A percentile compares a stretch with the other conserved stretches of the same genome.
Conservation (phyloP, 257 asterid genomes). For the Nicotiana knightiana region DNA sequence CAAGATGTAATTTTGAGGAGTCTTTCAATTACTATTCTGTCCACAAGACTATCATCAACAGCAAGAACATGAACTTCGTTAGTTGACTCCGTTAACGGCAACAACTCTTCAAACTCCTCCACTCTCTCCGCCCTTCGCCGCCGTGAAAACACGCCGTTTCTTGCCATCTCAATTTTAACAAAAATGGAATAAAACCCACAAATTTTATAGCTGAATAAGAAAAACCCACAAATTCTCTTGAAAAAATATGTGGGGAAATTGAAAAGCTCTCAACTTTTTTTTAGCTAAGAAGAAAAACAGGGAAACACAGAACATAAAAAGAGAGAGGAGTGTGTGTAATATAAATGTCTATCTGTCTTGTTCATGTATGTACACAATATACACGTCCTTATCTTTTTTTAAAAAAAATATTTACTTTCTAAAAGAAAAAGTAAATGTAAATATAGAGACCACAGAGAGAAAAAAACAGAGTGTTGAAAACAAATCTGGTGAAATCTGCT, state of each 20-base stretch:
- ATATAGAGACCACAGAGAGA: not conserved
- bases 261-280: not conserved
- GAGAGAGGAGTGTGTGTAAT: not conserved
- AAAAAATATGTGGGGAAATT: not conserved
- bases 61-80: slow-evolving; percentile 63
- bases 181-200: slow-evolving; percentile 17
- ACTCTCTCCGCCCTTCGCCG: slow-evolving; percentile 34
- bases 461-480: slow-evolving; percentile 31
- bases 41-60: slow-evolving; percentile 64
- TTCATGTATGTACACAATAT: not conserved
- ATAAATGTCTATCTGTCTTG: not conserved
- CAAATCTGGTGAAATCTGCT: slow-evolving; percentile 63
- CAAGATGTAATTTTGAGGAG: slow-evolving; percentile 62
- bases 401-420: not conserved
- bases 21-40: slow-evolving; percentile 55
- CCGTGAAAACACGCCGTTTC: slow-evolving; percentile 48
- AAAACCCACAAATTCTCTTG: not conserved
- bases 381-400: slow-evolving; percentile 21
- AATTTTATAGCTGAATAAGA: not conserved
- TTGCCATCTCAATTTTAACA: slow-evolving; percentile 33
- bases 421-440: slow-evolving; percentile 7
- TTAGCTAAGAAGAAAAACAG: not conserved
- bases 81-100: slow-evolving; percentile 17
- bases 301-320: not conserved
- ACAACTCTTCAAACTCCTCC: slow-evolving; percentile 25